Percentiles rank a stretch among this genome's conserved stretches.
These are phyloP conservation scores for Crithidia fasciculata DNA, from an alignment of 208 protist genomes.

Conservation along the genomic window DNA sequence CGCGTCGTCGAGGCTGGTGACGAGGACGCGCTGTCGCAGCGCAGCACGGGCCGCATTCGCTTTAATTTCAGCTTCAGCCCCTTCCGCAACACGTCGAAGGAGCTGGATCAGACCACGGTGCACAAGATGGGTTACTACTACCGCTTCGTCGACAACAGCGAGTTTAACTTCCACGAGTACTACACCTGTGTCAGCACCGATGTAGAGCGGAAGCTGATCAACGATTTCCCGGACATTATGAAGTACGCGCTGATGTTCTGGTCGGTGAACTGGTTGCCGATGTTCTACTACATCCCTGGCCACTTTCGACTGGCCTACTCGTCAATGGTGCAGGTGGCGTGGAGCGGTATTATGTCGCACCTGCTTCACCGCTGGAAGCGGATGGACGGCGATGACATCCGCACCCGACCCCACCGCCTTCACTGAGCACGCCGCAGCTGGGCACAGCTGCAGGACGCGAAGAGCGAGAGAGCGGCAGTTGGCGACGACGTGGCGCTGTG, in stretches of 20 bases:
- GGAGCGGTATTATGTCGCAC: constrained; percentile 82
- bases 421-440: neutral
- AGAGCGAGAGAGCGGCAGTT: no score
- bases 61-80: constrained; percentile 33
- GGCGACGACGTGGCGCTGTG: no score
- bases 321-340: constrained; percentile 64
- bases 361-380: constrained; percentile 61
- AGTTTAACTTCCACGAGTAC: constrained; percentile 69
- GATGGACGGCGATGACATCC: constrained; percentile 23
- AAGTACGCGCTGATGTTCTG: constrained; percentile 74
- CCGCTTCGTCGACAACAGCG: constrained; percentile 52
- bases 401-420: constrained; percentile 12
- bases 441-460: neutral
- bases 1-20: constrained; percentile 26
- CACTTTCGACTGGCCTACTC: constrained; percentile 82
- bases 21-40: constrained; percentile 22
- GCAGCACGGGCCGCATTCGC: constrained; percentile 21
- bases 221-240: constrained; percentile 78
- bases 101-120: constrained; percentile 36
- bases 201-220: constrained; percentile 47
- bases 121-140: constrained; percentile 67
- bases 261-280: constrained; percentile 76
- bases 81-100: constrained; percentile 22
- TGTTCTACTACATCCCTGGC: constrained; percentile 86
- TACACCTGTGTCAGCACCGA: constrained; percentile 48